These are phyloP conservation scores for Talaromyces islandicus DNA, from an alignment of 2,329 filamentous ascomycete species.

Conservation along the genomic window DNA sequence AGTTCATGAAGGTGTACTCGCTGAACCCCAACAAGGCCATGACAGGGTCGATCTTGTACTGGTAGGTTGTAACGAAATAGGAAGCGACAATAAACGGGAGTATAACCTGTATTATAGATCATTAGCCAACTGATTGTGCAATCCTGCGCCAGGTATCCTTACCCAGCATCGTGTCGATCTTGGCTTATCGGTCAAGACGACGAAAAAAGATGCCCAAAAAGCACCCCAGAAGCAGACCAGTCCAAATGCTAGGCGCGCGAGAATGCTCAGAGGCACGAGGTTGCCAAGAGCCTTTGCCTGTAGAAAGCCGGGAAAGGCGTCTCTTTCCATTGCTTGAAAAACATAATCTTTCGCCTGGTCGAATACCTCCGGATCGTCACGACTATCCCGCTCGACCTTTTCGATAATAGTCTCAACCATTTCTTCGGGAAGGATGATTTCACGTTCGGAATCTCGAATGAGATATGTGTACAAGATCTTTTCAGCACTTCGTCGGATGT, in stretches of 20 bases:
- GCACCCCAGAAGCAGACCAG: slow-evolving; percentile 81
- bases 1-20: slow-evolving; percentile 95
- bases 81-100: slow-evolving; percentile 87
- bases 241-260: slow-evolving; percentile 78
- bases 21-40: slow-evolving; percentile 84
- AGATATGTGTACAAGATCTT: slow-evolving; percentile 99
- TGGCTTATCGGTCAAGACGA: slow-evolving; percentile 81
- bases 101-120: slow-evolving; percentile 53
- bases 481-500: slow-evolving; percentile 89
- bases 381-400: slow-evolving; percentile 81
- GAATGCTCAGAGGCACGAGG: slow-evolving; percentile 81
- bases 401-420: slow-evolving; percentile 82
- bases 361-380: slow-evolving; percentile 95
- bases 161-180: slow-evolving; percentile 78
- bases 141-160: slow-evolving; percentile 29
- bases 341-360: slow-evolving; percentile 98
- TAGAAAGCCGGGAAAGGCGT: slow-evolving; percentile 96
- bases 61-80: slow-evolving; percentile 84
- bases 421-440: slow-evolving; percentile 84
- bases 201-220: slow-evolving; percentile 89
- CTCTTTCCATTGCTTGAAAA: slow-evolving; percentile 98
- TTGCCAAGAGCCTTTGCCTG: slow-evolving; percentile 94
- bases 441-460: slow-evolving; percentile 88
- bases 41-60: slow-evolving; percentile 90
- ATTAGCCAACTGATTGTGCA: slow-evolving; percentile 15